A percentile compares a stretch with the other conserved stretches of the same genome.
These are phyloP conservation scores for Trifolium fragiferum DNA, from an alignment of 306 rosid species.

Conservation along the genomic window DNA sequence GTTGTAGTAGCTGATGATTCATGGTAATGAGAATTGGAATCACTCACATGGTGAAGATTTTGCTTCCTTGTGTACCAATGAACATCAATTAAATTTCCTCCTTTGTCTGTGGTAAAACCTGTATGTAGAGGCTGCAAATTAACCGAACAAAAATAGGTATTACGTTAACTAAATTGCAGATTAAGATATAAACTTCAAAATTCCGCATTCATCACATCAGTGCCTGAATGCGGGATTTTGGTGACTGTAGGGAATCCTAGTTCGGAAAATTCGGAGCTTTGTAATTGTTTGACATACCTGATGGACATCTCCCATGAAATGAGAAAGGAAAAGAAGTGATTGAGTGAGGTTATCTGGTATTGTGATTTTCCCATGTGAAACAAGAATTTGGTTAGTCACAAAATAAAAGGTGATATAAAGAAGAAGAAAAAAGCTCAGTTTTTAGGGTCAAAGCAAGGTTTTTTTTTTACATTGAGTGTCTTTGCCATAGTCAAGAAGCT, in stretches of 20 bases:
- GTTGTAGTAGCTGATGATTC: conserved; percentile 13
- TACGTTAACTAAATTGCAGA: not conserved
- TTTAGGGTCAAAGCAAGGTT: not conserved
- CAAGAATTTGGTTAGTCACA: conserved; percentile 33
- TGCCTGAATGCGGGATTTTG: not conserved
- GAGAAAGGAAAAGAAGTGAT: conserved; percentile 86
- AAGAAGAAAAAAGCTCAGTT: not conserved
- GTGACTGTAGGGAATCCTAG: not conserved
- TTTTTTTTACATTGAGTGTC: conserved; percentile 51
- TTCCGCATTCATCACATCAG: not conserved
- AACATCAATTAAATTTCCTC: conserved; percentile 73
- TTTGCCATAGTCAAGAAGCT: conserved; percentile 54
- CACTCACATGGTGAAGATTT: conserved; percentile 93
- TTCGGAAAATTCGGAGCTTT: not conserved
- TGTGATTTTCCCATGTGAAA: conserved; percentile 13
- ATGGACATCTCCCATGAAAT: conserved; percentile 91
- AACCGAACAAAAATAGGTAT: conserved; percentile 16
- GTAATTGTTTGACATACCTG: conserved; percentile 51
- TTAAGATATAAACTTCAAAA: conserved; percentile 3
- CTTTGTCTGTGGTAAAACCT: conserved; percentile 82
- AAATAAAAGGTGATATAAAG: not conserved
- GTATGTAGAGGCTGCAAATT: conserved; percentile 88
- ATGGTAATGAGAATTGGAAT: conserved; percentile 25
- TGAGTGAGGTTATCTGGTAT: conserved; percentile 83
- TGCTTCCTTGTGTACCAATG: conserved; percentile 79